Conservation (phyloP, 495 filamentous ascomycete genomes). For the Aspergillus cavernicola region DNA sequence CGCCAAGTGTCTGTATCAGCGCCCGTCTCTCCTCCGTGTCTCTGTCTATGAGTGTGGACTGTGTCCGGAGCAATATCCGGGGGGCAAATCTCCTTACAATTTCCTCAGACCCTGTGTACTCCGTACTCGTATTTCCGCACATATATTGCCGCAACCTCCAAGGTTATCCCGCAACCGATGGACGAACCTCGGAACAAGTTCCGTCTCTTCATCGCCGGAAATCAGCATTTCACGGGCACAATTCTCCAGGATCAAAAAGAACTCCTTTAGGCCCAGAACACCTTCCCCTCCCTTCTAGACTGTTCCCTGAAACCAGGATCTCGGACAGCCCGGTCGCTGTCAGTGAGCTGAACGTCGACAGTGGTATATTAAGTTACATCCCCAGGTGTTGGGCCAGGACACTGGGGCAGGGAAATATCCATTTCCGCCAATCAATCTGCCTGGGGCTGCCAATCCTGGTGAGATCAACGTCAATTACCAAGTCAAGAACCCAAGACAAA, state of each 20-base stretch:
- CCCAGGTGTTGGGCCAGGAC: background rate
- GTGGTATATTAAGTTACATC: slow-evolving; percentile 1
- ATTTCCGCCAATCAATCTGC: slow-evolving; percentile 7
- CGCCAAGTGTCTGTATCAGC: slow-evolving; percentile 5
- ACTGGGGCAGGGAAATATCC: background rate
- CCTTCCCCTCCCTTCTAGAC: background rate
- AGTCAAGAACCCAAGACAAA: no score
- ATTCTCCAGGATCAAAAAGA: slow-evolving; percentile 5
- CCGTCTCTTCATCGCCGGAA: background rate
- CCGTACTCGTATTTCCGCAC: no score
- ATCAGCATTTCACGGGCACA: slow-evolving; percentile 1
- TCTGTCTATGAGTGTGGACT: background rate
- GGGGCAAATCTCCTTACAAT: no score
- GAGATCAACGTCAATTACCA: no score
- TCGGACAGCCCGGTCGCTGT: background rate
- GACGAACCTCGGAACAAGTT: background rate
- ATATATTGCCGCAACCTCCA: background rate
- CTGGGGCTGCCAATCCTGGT: no score
- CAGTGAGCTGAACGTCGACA: background rate
- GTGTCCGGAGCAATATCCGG: slow-evolving; percentile 3
- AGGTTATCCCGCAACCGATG: background rate
- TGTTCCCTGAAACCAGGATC: background rate
- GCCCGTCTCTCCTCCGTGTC: background rate
- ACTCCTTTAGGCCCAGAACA: slow-evolving; percentile 2
- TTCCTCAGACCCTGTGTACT: no score